Percentiles rank a stretch among this genome's conserved stretches.
phyloP scores from a whole-genome alignment of 2,329 filamentous ascomycete species.

The Fusarium sp. region DNA sequence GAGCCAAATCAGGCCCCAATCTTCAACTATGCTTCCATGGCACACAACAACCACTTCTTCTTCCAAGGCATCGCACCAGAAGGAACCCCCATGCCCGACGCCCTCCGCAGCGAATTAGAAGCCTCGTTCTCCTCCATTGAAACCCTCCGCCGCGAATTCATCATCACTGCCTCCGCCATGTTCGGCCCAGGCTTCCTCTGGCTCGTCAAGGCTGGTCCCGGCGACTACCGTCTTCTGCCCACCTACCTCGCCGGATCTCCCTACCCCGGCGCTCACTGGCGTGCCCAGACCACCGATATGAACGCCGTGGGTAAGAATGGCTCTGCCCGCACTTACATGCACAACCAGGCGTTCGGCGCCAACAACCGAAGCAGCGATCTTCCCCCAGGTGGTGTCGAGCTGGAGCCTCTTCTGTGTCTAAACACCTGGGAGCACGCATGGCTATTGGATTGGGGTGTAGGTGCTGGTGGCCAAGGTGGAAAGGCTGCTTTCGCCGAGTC shows the following conservation, averaged over 20 bases:
- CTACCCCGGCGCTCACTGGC: slow-evolving; percentile 84
- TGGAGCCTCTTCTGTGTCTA: slow-evolving; percentile 84
- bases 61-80: slow-evolving; percentile 65
- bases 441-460: slow-evolving; percentile 79
- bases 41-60: slow-evolving; percentile 90
- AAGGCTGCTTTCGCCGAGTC: slow-evolving; percentile 79
- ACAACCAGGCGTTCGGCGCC: slow-evolving; percentile 47
- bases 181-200: slow-evolving; percentile 98
- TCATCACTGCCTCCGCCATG: slow-evolving; percentile 85
- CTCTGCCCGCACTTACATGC: slow-evolving; percentile 51
- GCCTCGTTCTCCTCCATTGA: slow-evolving; percentile 83
- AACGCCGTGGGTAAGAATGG: slow-evolving; percentile 64
- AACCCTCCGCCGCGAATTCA: slow-evolving; percentile 81
- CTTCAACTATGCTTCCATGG: slow-evolving; percentile 98
- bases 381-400: slow-evolving; percentile 72
- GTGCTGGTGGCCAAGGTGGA: slow-evolving; percentile 67
- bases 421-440: slow-evolving; percentile 98
- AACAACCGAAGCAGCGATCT: slow-evolving; percentile 47
- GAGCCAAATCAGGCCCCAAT: slow-evolving; percentile 78
- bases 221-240: slow-evolving; percentile 74
- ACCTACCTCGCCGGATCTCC: slow-evolving; percentile 95
- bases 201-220: slow-evolving; percentile 73
- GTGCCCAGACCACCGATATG: slow-evolving; percentile 74
- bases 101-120: slow-evolving; percentile 68
- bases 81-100: slow-evolving; percentile 62